Evolutionary conservation across 2,329 filamentous ascomycete genomes (phyloP), one percentile per base, ranked within the genome.

Genomic region (Trichophaea hybrida): DNA sequence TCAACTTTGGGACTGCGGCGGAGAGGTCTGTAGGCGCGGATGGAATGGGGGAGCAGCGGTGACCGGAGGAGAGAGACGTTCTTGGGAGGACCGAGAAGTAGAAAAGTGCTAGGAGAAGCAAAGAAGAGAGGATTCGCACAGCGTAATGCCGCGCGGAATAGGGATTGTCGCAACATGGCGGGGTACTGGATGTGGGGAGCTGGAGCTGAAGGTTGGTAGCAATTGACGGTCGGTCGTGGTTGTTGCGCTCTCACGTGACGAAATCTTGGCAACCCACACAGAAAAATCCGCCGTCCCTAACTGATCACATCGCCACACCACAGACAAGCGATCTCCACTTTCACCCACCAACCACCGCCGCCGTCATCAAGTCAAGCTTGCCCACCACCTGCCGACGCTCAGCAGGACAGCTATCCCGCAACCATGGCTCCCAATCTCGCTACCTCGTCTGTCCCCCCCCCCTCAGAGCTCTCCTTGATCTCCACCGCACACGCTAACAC

Each of bases 401-500:
- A 46, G 40, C 15, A 24, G 13, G 48, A 51, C 51, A 12, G n/a
- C n/a, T 38, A 56, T 24, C 17, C 44, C 13, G 33, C 43, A 57
- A 31, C 17, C 44, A 57, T 57, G 55, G 43, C 55, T 8, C 6
- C 55, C 31, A 17, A 31, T 32, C n/a, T 31, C 3, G 55, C 48
- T 15, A 17, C 40, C 35, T 48, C 55, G 24, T 49, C 10, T 32
- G 55, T 40, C 17, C 6, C n/a, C n/a, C n/a, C n/a, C 38, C n/a
- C 44, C 24, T 38, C 7, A 32, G 17, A 33, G 31, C 17, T 49
- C 24, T 33, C 13, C 43, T 15, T n/a, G n/a, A n/a, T n/a, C n/a
- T n/a, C n/a, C n/a, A n/a, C n/a, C n/a, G n/a, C n/a, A n/a, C n/a
- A 24, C 37, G 35, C 57, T 59, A 59, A 59, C 55, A 46, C 32